Base-by-base conservation (phyloP, 2,329 filamentous ascomycete genomes). In the Dissoconium aciculare region DNA sequence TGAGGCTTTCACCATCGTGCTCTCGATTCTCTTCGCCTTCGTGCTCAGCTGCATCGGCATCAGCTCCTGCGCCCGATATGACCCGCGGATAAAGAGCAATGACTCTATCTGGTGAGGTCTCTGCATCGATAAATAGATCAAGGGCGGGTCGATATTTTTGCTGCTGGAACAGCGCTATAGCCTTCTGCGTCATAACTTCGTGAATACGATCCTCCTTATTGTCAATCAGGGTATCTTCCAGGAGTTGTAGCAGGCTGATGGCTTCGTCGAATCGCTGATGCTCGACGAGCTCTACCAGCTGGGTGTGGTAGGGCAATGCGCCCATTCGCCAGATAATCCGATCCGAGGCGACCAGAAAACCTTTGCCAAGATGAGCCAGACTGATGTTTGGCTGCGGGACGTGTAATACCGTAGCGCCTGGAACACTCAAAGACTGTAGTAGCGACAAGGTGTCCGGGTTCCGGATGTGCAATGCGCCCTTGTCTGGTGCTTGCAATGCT, bases 261-360 rank as follows among this genome's bases (percentile, higher is more conserved):
- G 87, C 87, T 56, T 98, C 91, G 45, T 98, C 87, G 32, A 85
- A 81, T 37, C 72, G 69, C 6, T 68, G 72, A 36, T 69, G 71
- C 12, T 74, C 68, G 1, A 92, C 73, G 15, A 98, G 66, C 41
- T 89, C 74, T 36, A 84, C 71, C 13, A 95, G 73, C 51, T 98
- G 89, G 2, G 75, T 74, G 52, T 93, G 82, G 50, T 98, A 98
- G 42, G 85, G 79, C 21, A 85, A 74, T 3, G 87, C 80, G 40
- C 76, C 81, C 89, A 98, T 95, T 45, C 89, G 78, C 89, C 89
- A 98, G 21, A 98, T 80, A 17, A 70, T 78, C 26, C 89, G 69
- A 33, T 95, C 89, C 50, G 87, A 94, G 12, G 78, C 78, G 30
- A 95, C 84, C 36, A 95, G 69, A 46, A 98, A 98, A 0, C 85